phyloP scores from a whole-genome alignment of 2,329 filamentous ascomycete species.

The Botrytis pseudocinerea region DNA sequence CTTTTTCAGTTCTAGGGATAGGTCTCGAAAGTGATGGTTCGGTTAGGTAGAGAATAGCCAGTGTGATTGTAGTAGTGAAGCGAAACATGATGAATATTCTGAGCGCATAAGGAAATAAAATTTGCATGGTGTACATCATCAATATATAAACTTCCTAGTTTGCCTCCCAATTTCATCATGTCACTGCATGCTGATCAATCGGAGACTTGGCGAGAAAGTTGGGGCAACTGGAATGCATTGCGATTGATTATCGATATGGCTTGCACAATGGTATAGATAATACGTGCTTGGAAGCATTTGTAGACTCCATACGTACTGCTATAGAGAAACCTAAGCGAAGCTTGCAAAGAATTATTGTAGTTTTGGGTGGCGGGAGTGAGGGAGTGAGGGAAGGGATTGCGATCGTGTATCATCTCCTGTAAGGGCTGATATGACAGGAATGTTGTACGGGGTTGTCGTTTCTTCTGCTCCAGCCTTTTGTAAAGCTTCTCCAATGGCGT shows the following conservation, averaged over 20 bases:
- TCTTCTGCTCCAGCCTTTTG: background rate
- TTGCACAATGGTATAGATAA: background rate
- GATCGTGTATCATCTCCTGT: constrained; percentile 1
- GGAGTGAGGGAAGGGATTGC: background rate
- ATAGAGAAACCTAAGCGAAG: background rate
- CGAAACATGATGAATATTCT: background rate
- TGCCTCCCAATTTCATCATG: constrained; percentile 3
- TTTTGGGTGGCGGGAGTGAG: background rate
- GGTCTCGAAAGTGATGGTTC: constrained; percentile 8
- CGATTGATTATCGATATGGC: background rate
- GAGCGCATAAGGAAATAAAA: background rate
- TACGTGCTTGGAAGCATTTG: background rate
- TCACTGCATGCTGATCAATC: constrained; percentile 11
- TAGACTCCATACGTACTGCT: background rate
- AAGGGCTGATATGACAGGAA: constrained; percentile 8
- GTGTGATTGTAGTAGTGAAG: background rate
- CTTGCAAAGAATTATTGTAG: background rate
- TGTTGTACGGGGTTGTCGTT: background rate
- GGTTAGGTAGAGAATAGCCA: constrained; percentile 5
- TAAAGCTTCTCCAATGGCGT: constrained; percentile 1
- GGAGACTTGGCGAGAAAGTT: background rate
- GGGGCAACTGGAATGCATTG: constrained; percentile 11
- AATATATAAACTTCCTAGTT: background rate
- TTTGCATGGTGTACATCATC: background rate
- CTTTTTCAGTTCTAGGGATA: background rate